A percentile compares a stretch with the other conserved stretches of the same genome.
These are phyloP conservation scores for Umbelopsis sp. DNA, from an alignment of 371 early-diverging fungal species.

Conservation along the genomic window DNA sequence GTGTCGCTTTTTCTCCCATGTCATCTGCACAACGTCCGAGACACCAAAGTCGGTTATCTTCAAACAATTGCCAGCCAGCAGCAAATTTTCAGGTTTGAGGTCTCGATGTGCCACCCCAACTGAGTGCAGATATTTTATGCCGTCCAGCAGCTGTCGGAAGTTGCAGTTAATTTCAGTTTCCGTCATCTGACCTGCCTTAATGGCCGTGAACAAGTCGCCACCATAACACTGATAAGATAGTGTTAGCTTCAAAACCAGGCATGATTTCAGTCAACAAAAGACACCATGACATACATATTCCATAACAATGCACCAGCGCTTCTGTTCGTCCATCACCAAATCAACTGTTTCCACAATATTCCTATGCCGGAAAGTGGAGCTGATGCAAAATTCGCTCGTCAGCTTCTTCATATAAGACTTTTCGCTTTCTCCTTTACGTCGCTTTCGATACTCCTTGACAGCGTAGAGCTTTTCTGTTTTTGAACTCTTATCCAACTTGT, in stretches of 20 bases:
- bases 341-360: constrained; percentile 90
- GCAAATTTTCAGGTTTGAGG: constrained; percentile 78
- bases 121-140: constrained; percentile 55
- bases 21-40: constrained; percentile 45
- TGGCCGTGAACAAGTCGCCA: constrained; percentile 81
- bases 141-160: constrained; percentile 61
- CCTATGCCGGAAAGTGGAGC: constrained; percentile 82
- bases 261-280: background rate
- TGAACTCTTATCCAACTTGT: constrained; percentile 57
- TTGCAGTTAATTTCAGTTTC: constrained; percentile 65
- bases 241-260: constrained; percentile 13
- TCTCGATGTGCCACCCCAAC: constrained; percentile 68
- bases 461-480: constrained; percentile 77
- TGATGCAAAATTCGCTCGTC: constrained; percentile 92
- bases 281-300: constrained; percentile 59
- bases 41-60: constrained; percentile 90
- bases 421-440: constrained; percentile 80
- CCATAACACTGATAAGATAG: constrained; percentile 71
- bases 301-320: constrained; percentile 96
- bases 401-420: constrained; percentile 90
- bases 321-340: constrained; percentile 87
- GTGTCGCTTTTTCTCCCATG: constrained; percentile 33
- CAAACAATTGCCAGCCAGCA: constrained; percentile 74
- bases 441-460: constrained; percentile 91
- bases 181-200: constrained; percentile 76